These are phyloP conservation scores for Scutellaria baicalensis DNA, from an alignment of 257 asterid genomes.

Conservation along the genomic window DNA sequence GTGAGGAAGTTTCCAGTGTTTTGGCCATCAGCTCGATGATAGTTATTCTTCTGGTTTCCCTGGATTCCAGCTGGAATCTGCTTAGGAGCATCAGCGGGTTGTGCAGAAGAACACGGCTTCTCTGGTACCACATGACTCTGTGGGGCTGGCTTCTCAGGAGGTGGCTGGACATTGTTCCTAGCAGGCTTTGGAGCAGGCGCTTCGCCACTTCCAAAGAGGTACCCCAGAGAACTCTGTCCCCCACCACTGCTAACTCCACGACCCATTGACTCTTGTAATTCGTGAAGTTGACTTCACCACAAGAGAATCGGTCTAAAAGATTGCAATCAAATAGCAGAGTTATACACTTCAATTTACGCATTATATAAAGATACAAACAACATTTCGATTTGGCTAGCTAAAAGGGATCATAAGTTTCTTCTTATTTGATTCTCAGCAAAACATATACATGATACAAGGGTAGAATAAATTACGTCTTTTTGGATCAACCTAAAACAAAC, in stretches of 20 bases:
- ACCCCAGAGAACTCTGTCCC: slow-evolving; percentile 78
- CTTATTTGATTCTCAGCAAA: background rate
- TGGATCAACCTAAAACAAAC: background rate
- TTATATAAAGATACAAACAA: background rate
- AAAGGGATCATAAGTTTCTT: background rate
- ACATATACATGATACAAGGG: background rate
- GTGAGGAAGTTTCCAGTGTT: slow-evolving; percentile 81
- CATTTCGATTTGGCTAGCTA: background rate
- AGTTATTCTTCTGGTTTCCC: slow-evolving; percentile 51
- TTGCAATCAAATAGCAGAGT: background rate
- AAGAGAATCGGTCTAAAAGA: background rate
- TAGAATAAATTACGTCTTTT: background rate
- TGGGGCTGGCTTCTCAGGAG: slow-evolving; percentile 38
- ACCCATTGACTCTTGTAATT: slow-evolving; percentile 36
- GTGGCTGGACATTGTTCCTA: slow-evolving; percentile 30
- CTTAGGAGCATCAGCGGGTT: slow-evolving; percentile 38
- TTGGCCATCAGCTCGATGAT: slow-evolving; percentile 70
- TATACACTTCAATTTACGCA: background rate
- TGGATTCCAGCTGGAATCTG: slow-evolving; percentile 74
- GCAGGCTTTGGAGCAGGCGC: slow-evolving; percentile 50
- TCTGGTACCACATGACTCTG: slow-evolving; percentile 27
- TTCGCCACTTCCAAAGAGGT: slow-evolving; percentile 69
- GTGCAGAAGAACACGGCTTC: slow-evolving; percentile 42
- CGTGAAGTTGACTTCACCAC: background rate
- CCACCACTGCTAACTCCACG: slow-evolving; percentile 88